Base-by-base conservation (phyloP, 129 eudicot genomes). In the Flaveria trinervia region DNA sequence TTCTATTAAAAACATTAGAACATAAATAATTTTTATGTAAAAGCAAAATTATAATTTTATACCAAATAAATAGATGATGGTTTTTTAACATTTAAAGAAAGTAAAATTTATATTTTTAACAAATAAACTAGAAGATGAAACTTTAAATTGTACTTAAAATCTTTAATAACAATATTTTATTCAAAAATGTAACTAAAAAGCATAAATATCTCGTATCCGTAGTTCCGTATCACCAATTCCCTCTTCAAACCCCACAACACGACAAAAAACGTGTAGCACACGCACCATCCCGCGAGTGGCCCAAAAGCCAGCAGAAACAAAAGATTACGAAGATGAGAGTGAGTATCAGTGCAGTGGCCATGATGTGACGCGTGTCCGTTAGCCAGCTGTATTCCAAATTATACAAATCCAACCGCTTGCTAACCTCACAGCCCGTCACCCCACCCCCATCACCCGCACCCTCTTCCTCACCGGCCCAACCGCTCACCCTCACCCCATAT, bases 321-420 rank as follows among this genome's bases (percentile, higher is more conserved):
- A 75, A 75, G 76, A 76, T 74, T 70, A 71, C 79, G 82, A 60
- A 59, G 75, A 70, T 60, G 81, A 72, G 78, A 65, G 81, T 51
- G 14, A 70, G 79, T 49, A 84, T 82, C 82, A 81, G 82, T 88
- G 83, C 82, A 73, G 75, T 52, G 80, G 66, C 72, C 66, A 23
- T 22, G 78, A 83, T 80, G 85, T 81, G 88, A 86, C 91, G 90
- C 94, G 94, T 85, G 94, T 86, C 88, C 85, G 87, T 79, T 91
- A 44, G 68, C 86, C 97, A 88, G 97, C 94, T 91, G 97, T 91
- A 86, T 85, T 69, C 92, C 97, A 91, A 70, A 70, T 61, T 73
- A 81, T 69, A 64, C 81, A 84, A 81, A 79, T 68, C 68, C 90
- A 89, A 86, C 92, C 97, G 91, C 87, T 85, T 75, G 48, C 79